Evolutionary conservation across 2,329 filamentous ascomycete species (phyloP), one percentile per base, ranked within the genome.

Genomic region (Cladophialophora exuberans): DNA sequence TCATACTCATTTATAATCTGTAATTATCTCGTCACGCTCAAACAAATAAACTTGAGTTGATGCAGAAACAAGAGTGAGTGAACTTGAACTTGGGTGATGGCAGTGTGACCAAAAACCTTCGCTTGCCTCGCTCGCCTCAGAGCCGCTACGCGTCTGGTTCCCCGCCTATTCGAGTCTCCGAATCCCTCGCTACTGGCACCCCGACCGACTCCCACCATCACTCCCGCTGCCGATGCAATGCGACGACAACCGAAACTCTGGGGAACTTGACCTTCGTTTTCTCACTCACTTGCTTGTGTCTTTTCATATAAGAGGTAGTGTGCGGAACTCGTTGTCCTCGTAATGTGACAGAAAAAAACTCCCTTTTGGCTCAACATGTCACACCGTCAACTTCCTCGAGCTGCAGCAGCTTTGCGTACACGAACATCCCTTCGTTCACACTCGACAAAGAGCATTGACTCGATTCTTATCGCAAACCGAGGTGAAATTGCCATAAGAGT

Each of bases 401-500:
- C 58, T 36, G 49, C 57, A 26, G 43, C 25, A 18, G 47, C 45
- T 20, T 44, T 53, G 39, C 56, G 49, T 4, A 17, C 43, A n/a
- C 42, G 47, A 33, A 20, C 52, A 23, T 23, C 45, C 5, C 26
- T 58, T 35, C 51, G 48, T 26, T 15, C 42, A 2, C 39, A 42
- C 20, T 36, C 50, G 6, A 53, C 43, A 11, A 62, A 62, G 17
- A 55, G 57, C 31, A 52, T 65, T 18, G 60, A 64, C 33, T 65
- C 63, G 11, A 64, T 65, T 11, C 81, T 99, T 20, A 97, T 99
- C 69, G 94, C 94, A 50, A 99, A 99, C 71, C 87, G 94, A 65
- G 94, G 94, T 65, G 94, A 99, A 74, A 99, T 99, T 65, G 94
- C 94, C 45, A 80, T 99, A 70, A 89, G 94, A 64, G 94, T 99